Conservation (phyloP, 768 basidiomycete genomes). For the Mycena floridula region DNA sequence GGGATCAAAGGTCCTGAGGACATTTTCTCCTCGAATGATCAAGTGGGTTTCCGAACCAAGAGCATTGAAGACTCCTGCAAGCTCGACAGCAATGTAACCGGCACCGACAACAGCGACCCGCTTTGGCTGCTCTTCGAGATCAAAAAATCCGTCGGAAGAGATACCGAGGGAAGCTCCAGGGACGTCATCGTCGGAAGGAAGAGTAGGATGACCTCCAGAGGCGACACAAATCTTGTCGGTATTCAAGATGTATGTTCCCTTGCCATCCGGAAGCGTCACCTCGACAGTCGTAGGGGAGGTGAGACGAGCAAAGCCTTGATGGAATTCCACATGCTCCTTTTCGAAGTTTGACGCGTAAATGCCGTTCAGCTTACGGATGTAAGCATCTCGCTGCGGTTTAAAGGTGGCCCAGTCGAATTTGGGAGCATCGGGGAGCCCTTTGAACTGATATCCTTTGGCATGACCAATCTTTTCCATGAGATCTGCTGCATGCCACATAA, state of each 20-base stretch:
- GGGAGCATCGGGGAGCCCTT: conserved; percentile 41
- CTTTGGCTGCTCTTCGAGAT: conserved; percentile 83
- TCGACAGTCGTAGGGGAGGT: conserved; percentile 64
- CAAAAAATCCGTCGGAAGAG: conserved; percentile 95
- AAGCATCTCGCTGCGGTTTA: conserved; percentile 93
- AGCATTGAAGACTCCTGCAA: conserved; percentile 89
- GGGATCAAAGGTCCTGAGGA: conserved; percentile 91
- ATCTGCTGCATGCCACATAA: conserved; percentile 98
- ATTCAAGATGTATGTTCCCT: conserved; percentile 59
- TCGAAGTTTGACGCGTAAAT: conserved; percentile 89
- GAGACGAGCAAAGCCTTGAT: conserved; percentile 74
- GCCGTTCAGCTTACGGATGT: conserved; percentile 82
- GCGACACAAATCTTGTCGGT: conserved; percentile 80
- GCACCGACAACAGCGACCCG: conserved; percentile 94
- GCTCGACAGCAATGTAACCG: conserved; percentile 96
- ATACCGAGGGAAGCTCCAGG: conserved; percentile 91
- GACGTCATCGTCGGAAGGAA: conserved; percentile 72
- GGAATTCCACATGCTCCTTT: conserved; percentile 83
- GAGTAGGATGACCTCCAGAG: conserved; percentile 79
- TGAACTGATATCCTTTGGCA: conserved; percentile 64
- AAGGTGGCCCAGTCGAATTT: conserved; percentile 87
- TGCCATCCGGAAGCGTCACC: conserved; percentile 63
- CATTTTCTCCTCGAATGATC: conserved; percentile 83
- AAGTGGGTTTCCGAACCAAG: conserved; percentile 91
- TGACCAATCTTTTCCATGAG: conserved; percentile 80